Evolutionary conservation across 768 basidiomycete genomes (phyloP).

Genomic region (Cystobasidiopsis lactophilus): DNA sequence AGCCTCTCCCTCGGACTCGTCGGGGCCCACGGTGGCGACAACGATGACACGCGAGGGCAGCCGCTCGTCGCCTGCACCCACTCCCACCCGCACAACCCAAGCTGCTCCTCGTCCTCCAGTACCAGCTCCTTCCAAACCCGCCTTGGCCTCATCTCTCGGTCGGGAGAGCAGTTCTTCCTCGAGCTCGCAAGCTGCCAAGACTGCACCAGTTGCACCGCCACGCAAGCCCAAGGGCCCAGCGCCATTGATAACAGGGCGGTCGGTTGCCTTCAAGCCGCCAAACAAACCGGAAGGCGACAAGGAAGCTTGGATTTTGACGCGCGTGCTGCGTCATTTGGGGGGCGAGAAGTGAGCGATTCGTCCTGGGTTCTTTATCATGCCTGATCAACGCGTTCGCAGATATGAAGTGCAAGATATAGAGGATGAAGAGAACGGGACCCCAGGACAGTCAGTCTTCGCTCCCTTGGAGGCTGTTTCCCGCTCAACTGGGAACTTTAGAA

Average conservation of each 20-base stretch:
- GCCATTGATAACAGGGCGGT: slow-evolving; percentile 24
- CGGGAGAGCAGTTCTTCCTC: too few relatives aligned
- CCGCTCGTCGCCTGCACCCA: neutral
- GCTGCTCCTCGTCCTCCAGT: neutral
- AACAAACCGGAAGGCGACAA: slow-evolving; percentile 3
- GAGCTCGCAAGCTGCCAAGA: too few relatives aligned
- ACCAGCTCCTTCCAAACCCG: neutral
- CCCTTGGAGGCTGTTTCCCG: neutral
- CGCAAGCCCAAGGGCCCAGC: slow-evolving; percentile 8
- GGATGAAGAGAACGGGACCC: slow-evolving; percentile 15
- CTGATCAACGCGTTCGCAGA: slow-evolving; percentile 5
- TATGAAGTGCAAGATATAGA: slow-evolving; percentile 28
- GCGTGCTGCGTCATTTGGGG: slow-evolving; percentile 24
- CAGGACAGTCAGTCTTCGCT: neutral
- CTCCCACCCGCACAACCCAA: neutral
- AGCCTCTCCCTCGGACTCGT: neutral
- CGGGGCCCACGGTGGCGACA: neutral
- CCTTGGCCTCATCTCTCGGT: too few relatives aligned
- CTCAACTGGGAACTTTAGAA: too few relatives aligned
- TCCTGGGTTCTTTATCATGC: too few relatives aligned
- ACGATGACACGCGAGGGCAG: neutral
- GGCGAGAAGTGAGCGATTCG: slow-evolving; percentile 19
- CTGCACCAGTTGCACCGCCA: too few relatives aligned
- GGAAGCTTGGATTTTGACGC: slow-evolving; percentile 27
- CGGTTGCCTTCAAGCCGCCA: slow-evolving; percentile 24